A percentile compares a stretch with the other conserved stretches of the same genome.
Conservation (phyloP, 305 asterid genomes). For the Fraxinus baroniana region DNA sequence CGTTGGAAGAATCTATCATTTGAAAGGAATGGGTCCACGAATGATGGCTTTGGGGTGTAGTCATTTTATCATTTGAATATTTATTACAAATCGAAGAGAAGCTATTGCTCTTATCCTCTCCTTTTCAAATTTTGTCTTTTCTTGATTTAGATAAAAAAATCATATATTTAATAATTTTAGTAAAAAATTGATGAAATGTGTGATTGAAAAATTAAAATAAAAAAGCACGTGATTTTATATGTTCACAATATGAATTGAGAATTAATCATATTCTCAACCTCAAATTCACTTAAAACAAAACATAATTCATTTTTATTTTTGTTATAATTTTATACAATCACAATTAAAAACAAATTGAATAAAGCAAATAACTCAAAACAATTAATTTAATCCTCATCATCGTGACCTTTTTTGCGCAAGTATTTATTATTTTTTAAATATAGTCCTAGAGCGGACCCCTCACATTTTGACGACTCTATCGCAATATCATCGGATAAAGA, state of each 20-base stretch:
- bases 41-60: background rate
- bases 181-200: no score
- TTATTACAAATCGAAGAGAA: background rate
- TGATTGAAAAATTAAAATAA: no score
- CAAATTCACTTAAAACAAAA: no score
- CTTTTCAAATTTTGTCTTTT: background rate
- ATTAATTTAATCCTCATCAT: background rate
- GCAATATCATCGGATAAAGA: background rate
- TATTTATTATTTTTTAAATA: no score
- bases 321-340: no score
- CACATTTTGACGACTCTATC: background rate
- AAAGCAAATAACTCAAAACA: background rate
- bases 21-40: background rate
- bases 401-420: background rate
- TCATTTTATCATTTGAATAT: background rate
- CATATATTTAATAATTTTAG: no score
- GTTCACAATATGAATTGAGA: background rate
- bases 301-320: no score
- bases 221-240: no score
- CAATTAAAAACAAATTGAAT: background rate
- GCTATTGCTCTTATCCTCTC: background rate
- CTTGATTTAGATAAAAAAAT: no score
- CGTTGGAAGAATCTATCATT: background rate
- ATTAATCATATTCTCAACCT: no score
- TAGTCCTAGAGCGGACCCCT: background rate